Conservation (phyloP, 768 basidiomycete genomes). For the Termitomyces sp. region DNA sequence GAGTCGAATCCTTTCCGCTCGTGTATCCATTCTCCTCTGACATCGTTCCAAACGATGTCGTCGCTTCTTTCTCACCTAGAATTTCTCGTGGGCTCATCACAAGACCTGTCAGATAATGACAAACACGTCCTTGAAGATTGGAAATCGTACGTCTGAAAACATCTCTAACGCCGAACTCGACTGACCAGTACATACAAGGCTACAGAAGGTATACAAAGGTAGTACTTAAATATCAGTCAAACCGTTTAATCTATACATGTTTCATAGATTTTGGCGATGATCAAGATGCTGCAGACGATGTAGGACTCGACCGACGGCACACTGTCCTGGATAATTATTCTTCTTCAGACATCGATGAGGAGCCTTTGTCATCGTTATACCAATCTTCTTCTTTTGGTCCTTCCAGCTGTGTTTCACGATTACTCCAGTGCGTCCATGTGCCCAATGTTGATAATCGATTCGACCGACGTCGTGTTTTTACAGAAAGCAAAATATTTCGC, state of each 20-base stretch:
- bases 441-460: neutral
- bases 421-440: conserved; percentile 23
- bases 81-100: conserved; percentile 23
- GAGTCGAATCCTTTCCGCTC: too few species aligned
- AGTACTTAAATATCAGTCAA: neutral
- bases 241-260: neutral
- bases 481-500: conserved; percentile 25
- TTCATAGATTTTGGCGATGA: conserved; percentile 6
- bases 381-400: neutral
- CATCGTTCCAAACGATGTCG: neutral
- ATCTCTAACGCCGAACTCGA: neutral
- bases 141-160: conserved; percentile 22
- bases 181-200: conserved; percentile 7
- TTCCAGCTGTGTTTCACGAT: conserved; percentile 11
- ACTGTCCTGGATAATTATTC: conserved; percentile 31
- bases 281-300: conserved; percentile 5
- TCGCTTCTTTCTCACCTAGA: conserved; percentile 23
- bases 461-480: neutral
- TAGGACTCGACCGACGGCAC: conserved; percentile 18
- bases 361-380: neutral
- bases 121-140: conserved; percentile 24
- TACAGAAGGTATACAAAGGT: conserved; percentile 9
- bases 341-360: neutral
- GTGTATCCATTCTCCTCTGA: neutral
- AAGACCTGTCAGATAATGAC: conserved; percentile 20